Conservation (phyloP, 352 stramenopile species). For the Peronospora farinosa region DNA sequence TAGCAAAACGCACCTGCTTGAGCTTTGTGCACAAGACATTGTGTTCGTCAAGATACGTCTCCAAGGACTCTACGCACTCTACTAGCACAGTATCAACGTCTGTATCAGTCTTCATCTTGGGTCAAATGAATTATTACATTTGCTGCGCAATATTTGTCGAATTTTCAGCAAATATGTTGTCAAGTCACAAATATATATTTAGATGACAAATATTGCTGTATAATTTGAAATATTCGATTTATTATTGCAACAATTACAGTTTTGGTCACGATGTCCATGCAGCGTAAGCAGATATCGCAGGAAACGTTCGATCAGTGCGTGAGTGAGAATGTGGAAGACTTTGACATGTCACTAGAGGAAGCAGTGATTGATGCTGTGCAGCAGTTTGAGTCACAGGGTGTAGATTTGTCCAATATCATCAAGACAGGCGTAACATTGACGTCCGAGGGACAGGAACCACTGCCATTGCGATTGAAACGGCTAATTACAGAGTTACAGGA, state of each 20-base stretch:
- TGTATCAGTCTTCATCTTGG: conserved; percentile 10
- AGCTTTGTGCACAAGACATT: conserved; percentile 39
- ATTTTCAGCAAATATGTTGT: not conserved
- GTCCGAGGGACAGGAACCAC: conserved; percentile 11
- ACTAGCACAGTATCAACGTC: conserved; percentile 39
- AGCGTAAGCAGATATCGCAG: conserved; percentile 76
- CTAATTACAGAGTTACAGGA: conserved; percentile 27
- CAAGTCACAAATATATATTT: too few relatives aligned
- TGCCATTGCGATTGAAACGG: conserved; percentile 30
- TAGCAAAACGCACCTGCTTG: conserved; percentile 37
- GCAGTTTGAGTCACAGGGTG: conserved; percentile 84
- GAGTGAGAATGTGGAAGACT: conserved; percentile 86
- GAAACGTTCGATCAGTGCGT: conserved; percentile 88
- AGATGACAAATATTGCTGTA: not conserved
- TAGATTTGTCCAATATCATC: conserved; percentile 83
- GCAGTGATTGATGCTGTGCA: conserved; percentile 69
- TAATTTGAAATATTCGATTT: not conserved
- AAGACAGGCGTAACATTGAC: conserved; percentile 27
- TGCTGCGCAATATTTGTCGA: not conserved
- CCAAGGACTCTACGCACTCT: conserved; percentile 33
- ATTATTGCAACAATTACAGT: not conserved
- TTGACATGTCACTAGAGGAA: conserved; percentile 80
- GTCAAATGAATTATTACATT: not conserved
- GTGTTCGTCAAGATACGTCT: conserved; percentile 52
- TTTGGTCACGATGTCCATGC: conserved; percentile 8